These are phyloP conservation scores for Ambrosia artemisiifolia DNA, from an alignment of 129 eudicot species.

Conservation along the genomic window DNA sequence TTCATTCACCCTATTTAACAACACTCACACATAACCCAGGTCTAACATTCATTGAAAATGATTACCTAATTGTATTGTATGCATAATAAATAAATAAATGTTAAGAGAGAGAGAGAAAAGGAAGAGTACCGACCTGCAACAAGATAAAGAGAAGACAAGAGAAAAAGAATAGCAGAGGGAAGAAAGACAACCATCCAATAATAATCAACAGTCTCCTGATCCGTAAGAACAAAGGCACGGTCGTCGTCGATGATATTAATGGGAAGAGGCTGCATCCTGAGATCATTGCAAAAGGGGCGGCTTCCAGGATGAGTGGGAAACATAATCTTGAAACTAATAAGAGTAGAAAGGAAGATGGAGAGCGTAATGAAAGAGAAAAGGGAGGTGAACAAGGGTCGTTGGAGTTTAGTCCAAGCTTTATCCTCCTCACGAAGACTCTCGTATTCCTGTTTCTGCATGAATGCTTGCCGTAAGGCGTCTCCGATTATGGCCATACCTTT, in stretches of 20 bases:
- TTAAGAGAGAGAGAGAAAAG: background rate
- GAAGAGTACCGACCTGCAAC: slow-evolving; percentile 59
- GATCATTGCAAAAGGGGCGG: slow-evolving; percentile 70
- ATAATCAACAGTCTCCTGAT: slow-evolving; percentile 90
- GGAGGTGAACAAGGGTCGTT: slow-evolving; percentile 42
- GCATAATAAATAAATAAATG: too few relatives aligned
- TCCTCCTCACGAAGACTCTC: slow-evolving; percentile 79
- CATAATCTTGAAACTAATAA: slow-evolving; percentile 67
- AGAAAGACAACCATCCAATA: slow-evolving; percentile 89
- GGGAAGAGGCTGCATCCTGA: slow-evolving; percentile 58
- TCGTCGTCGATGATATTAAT: slow-evolving; percentile 50
- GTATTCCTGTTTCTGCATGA: slow-evolving; percentile 91
- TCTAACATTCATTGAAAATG: too few relatives aligned
- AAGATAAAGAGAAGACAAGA: slow-evolving; percentile 45
- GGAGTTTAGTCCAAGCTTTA: slow-evolving; percentile 59
- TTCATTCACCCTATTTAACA: too few relatives aligned
- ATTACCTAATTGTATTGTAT: too few relatives aligned
- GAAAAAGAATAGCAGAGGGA: slow-evolving; percentile 57
- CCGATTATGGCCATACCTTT: slow-evolving; percentile 55
- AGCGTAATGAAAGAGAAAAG: slow-evolving; percentile 31
- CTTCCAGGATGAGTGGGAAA: slow-evolving; percentile 51
- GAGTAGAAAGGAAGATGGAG: slow-evolving; percentile 51
- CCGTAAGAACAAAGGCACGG: slow-evolving; percentile 70
- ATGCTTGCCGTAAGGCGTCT: slow-evolving; percentile 90
- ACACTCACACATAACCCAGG: too few relatives aligned